Percentiles rank a stretch among this genome's conserved stretches.
Evolutionary conservation across 2,329 filamentous ascomycete genomes (phyloP).

Genomic region (Coniochaeta pulveracea): DNA sequence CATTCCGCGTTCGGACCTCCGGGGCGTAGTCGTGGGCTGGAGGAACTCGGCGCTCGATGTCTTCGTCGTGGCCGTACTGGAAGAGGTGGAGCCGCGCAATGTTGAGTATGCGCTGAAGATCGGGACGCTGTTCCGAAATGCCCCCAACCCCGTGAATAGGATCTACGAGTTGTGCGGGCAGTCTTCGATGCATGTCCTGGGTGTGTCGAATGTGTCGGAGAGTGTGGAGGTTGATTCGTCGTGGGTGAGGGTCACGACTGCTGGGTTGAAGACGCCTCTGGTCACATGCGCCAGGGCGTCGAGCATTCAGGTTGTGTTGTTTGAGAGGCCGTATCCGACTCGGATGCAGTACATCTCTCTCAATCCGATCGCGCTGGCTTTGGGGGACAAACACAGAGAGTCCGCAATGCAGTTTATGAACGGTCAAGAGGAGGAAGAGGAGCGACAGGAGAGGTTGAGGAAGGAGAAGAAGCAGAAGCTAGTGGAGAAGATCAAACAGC

Average conservation of each 20-base stretch:
- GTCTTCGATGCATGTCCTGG: constrained; percentile 73
- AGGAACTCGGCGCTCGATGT: constrained; percentile 85
- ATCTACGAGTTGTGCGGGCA: constrained; percentile 81
- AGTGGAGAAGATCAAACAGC: constrained; percentile 77
- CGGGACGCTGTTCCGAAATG: constrained; percentile 73
- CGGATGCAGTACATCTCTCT: constrained; percentile 96
- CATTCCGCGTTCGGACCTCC: constrained; percentile 56
- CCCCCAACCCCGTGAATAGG: constrained; percentile 65
- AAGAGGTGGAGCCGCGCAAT: constrained; percentile 75
- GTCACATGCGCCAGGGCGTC: constrained; percentile 62
- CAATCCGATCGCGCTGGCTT: constrained; percentile 73
- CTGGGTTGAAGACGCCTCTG: constrained; percentile 46
- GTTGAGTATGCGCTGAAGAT: constrained; percentile 82
- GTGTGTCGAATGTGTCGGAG: constrained; percentile 59
- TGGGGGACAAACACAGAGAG: constrained; percentile 56
- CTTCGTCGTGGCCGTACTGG: constrained; percentile 79
- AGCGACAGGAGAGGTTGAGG: constrained; percentile 45
- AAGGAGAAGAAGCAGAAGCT: constrained; percentile 54
- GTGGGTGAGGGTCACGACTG: constrained; percentile 53
- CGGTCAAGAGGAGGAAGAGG: constrained; percentile 61
- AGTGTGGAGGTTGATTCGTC: constrained; percentile 50
- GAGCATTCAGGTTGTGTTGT: constrained; percentile 79
- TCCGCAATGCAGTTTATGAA: constrained; percentile 22
- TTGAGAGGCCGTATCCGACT: constrained; percentile 72
- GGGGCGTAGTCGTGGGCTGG: constrained; percentile 91